Conservation (phyloP, 2,329 filamentous ascomycete genomes). For the Penicillium sp. region DNA sequence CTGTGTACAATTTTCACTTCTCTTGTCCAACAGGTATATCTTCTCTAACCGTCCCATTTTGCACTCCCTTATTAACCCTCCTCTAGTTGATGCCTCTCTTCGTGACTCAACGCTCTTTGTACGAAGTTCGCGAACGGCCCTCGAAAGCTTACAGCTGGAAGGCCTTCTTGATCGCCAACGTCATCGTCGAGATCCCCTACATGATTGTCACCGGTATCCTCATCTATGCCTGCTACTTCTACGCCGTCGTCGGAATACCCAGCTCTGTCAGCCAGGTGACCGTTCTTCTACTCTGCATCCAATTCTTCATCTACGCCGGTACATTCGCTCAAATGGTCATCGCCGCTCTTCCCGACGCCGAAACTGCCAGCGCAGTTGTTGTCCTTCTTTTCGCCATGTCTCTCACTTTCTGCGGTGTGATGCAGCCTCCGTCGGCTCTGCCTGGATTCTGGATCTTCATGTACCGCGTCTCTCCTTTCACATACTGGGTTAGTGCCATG, state of each 20-base stretch:
- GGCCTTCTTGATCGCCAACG: slow-evolving; percentile 81
- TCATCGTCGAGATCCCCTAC: slow-evolving; percentile 85
- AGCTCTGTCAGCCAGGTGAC: slow-evolving; percentile 72
- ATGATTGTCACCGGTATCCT: slow-evolving; percentile 74
- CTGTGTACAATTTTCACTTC: slow-evolving; percentile 71
- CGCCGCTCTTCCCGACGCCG: slow-evolving; percentile 74
- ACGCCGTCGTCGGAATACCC: slow-evolving; percentile 69
- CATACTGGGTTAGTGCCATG: slow-evolving; percentile 64
- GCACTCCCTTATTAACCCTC: slow-evolving; percentile 41
- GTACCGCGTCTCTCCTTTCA: slow-evolving; percentile 66
- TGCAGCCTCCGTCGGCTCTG: slow-evolving; percentile 68
- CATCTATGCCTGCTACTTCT: slow-evolving; percentile 84
- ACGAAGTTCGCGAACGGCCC: slow-evolving; percentile 83
- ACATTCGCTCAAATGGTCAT: slow-evolving; percentile 83
- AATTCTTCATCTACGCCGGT: slow-evolving; percentile 79
- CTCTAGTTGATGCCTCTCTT: slow-evolving; percentile 76
- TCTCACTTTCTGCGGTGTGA: slow-evolving; percentile 76
- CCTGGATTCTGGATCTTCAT: slow-evolving; percentile 71
- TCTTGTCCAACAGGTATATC: slow-evolving; percentile 41
- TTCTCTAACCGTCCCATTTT: slow-evolving; percentile 65
- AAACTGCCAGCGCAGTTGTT: slow-evolving; percentile 75
- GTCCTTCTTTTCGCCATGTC: slow-evolving; percentile 81
- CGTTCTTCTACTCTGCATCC: slow-evolving; percentile 76
- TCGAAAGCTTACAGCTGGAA: slow-evolving; percentile 86
- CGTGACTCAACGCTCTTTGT: slow-evolving; percentile 78